These are phyloP conservation scores for Chimonanthus salicifolius DNA, from an alignment of 164 flowering plant genomes.

Conservation along the genomic window DNA sequence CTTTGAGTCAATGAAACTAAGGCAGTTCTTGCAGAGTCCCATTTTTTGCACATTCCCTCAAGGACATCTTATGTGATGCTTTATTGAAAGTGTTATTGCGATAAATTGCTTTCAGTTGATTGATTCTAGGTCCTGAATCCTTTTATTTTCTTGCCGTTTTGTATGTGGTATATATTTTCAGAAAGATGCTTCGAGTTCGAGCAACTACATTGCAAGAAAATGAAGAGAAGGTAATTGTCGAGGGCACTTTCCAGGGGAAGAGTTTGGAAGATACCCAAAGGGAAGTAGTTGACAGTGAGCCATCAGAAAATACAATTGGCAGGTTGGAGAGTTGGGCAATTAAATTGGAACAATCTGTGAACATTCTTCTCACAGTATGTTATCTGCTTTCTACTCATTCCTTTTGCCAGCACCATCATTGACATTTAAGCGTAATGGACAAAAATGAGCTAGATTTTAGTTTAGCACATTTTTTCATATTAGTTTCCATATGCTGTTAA, in stretches of 20 bases:
- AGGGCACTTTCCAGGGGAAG: constrained; percentile 42
- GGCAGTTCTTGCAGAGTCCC: no score
- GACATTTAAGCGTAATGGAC: background rate
- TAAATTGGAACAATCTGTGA: constrained; percentile 70
- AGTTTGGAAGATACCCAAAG: constrained; percentile 31
- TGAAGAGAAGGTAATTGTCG: constrained; percentile 58
- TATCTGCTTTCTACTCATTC: background rate
- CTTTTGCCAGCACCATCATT: background rate
- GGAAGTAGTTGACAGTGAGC: constrained; percentile 14
- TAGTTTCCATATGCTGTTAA: background rate
- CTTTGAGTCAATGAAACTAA: no score
- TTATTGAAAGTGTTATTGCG: background rate
- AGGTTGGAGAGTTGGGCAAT: constrained; percentile 55
- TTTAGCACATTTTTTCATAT: background rate
- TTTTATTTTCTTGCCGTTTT: background rate
- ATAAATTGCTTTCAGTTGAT: background rate
- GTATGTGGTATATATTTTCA: background rate
- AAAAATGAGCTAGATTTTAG: background rate
- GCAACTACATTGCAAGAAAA: constrained; percentile 63
- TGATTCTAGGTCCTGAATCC: background rate
- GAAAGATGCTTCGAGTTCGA: constrained; percentile 34
- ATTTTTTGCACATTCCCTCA: no score
- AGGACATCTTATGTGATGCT: background rate
- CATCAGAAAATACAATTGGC: constrained; percentile 28
- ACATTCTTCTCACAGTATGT: constrained; percentile 71